Evolutionary conservation across 768 basidiomycete genomes (phyloP).

Genomic region (Boletellus ananas): DNA sequence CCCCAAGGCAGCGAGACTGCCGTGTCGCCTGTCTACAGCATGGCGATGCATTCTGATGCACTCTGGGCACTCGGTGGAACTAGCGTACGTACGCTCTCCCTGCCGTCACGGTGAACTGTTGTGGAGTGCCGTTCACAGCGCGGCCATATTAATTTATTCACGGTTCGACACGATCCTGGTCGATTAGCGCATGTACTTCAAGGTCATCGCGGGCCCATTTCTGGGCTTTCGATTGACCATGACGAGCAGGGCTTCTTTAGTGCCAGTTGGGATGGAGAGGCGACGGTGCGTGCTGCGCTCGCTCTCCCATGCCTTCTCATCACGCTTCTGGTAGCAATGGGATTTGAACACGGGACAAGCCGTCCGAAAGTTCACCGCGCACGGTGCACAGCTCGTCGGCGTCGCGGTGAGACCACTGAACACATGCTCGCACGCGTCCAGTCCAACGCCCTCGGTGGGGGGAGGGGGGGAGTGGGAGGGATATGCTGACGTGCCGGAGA

Average conservation of each 20-base stretch:
- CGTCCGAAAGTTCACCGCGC: constrained; percentile 72
- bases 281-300: constrained; percentile 53
- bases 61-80: constrained; percentile 90
- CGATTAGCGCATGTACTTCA: constrained; percentile 57
- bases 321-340: constrained; percentile 71
- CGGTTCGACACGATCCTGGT: constrained; percentile 90
- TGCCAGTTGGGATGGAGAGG: constrained; percentile 92
- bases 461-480: constrained; percentile 18
- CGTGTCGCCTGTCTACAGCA: constrained; percentile 79
- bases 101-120: constrained; percentile 15
- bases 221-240: constrained; percentile 74
- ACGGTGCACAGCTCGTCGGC: constrained; percentile 80
- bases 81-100: constrained; percentile 50
- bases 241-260: constrained; percentile 86
- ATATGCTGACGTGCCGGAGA: constrained; percentile 11
- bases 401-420: constrained; percentile 70
- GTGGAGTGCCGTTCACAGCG: constrained; percentile 43
- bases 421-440: constrained; percentile 33
- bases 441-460: constrained; percentile 26
- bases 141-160: constrained; percentile 91
- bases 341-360: constrained; percentile 88
- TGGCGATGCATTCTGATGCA: constrained; percentile 90
- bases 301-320: constrained; percentile 3
- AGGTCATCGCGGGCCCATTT: constrained; percentile 79
- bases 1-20: constrained; percentile 47